Evolutionary conservation across 495 filamentous ascomycete species (phyloP), one percentile per base, ranked within the genome.

Genomic region (Neurospora sp.): DNA sequence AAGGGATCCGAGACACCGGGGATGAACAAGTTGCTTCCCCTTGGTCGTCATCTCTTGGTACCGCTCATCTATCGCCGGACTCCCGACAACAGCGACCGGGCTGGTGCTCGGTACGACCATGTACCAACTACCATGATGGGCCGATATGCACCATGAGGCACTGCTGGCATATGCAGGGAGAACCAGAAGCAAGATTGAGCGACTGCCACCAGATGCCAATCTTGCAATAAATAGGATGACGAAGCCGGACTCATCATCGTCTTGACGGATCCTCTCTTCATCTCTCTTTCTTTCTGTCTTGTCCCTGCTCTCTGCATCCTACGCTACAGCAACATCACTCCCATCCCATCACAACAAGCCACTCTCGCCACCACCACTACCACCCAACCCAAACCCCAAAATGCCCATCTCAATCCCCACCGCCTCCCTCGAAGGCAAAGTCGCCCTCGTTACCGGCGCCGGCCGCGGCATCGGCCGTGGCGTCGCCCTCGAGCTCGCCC

Each of bases 401-500:
- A 81, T 81, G 80, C 77, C 80, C 70, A 62, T 81, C 73, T 74
- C 77, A 7, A 71, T 81, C 8, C 80, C 80, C 75, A 80, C 80
- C 74, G 80, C 80, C 70, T 79, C 77, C 76, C 75, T 92, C 40
- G 85, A 88, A 72, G 89, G 89, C 77, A 92, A 91, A 82, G 89
- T 93, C 74, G 91, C 91, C 69, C 85, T 93, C 39, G 85, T 94
- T 74, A 94, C 92, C 24, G 92, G 91, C 21, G 87, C 88, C 75
- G 87, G 89, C 37, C 90, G 91, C 17, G 92, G 92, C 43, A 93
- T 95, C 78, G 92, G 92, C 70, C 85, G 87, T 21, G 91, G 89
- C 39, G 92, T 93, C 74, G 92, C 92, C 42, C 86, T 93, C 24
- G 92, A 94, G 81, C 89, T 95, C 59, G 92, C 88, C 74, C 86